Conservation (phyloP, 2,329 filamentous ascomycete species). For the Ophiostoma populinum region DNA sequence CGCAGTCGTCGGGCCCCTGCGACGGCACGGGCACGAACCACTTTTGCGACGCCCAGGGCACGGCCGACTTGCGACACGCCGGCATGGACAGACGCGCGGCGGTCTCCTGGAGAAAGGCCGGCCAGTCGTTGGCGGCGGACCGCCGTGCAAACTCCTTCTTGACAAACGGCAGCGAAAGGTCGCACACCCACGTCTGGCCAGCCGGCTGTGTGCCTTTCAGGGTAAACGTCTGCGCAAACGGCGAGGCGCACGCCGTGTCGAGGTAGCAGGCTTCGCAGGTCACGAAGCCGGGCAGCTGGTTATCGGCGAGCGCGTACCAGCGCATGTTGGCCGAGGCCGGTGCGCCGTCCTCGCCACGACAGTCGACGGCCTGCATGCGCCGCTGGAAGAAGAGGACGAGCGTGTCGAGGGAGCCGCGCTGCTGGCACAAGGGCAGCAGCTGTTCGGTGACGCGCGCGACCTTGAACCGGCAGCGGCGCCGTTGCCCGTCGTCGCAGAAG, state of each 20-base stretch:
- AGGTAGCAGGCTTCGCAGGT: slow-evolving; percentile 23
- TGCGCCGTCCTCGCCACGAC: slow-evolving; percentile 14
- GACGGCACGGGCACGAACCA: slow-evolving; percentile 19
- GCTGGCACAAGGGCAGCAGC: slow-evolving; percentile 19
- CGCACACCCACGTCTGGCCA: slow-evolving; percentile 20
- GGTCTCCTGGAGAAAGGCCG: slow-evolving; percentile 17
- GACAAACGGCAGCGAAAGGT: slow-evolving; percentile 17
- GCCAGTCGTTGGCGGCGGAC: slow-evolving; percentile 17
- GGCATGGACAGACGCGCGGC: slow-evolving; percentile 9
- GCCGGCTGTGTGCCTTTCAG: slow-evolving; percentile 13
- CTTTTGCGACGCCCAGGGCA: slow-evolving; percentile 1
- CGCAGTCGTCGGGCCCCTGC: slow-evolving; percentile 12
- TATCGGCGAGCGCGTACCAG: slow-evolving; percentile 17
- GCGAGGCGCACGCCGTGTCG: slow-evolving; percentile 15
- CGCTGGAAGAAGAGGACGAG: slow-evolving; percentile 16
- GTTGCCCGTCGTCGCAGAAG: slow-evolving; percentile 4
- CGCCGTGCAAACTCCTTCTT: slow-evolving; percentile 15
- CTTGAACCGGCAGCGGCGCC: slow-evolving; percentile 16
- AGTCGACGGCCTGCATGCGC: slow-evolving; percentile 15
- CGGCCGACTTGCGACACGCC: slow-evolving; percentile 1
- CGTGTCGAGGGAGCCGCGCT: slow-evolving; percentile 13
- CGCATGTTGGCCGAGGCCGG: slow-evolving; percentile 14
- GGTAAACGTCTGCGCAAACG: slow-evolving; percentile 18
- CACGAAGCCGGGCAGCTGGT: slow-evolving; percentile 18
- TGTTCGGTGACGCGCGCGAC: slow-evolving; percentile 18